Base-by-base conservation (phyloP, 2,329 filamentous ascomycete genomes). In the Rhynchosporium secalis region DNA sequence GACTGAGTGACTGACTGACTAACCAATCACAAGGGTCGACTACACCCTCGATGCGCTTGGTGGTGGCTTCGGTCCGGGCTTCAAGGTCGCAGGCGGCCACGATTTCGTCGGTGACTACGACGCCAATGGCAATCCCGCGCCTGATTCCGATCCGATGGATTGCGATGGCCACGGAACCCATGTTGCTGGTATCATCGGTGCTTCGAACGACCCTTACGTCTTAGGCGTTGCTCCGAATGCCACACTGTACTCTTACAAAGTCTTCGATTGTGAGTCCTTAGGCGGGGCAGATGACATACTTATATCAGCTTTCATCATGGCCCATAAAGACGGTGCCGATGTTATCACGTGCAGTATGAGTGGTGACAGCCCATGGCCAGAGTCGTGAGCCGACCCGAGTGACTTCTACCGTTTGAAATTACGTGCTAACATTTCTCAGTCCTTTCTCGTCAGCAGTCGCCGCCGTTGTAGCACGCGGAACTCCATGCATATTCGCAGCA, bases 301-400 rank as follows among this genome's bases (percentile, higher is more conserved):
- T 2, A 64, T 64, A 20, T 28, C 52, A n/a, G 62, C 58, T 15
- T 61, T 61, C 36, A 58, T 58, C 26, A 61, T 58, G 58, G 62
- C 62, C 28, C 49, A 64, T 41, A 49, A 58, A 12, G 49, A 64
- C 29, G 58, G 58, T 2, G 62, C 59, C n/a, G 62, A 64, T 59
- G 2, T 64, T 13, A 64, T 64, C 41, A 61, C 58, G 8, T 56
- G 47, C 26, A 58, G 54, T 59, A 58, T 64, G 20, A 56, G 61
- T 26, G 15, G 31, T n/a, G 20, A 49, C 3, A 56, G 59, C 31
- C 56, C 56, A 4, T 62, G 61, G 61, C 61, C 56, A 26, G 57
- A 60, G 13, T 47, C 52, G 57, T 60, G 36, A 52, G 36, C 31
- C n/a, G 8, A 20, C 28, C 4, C 10, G 1, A n/a, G 3, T 20